These are phyloP conservation scores for Mycosphaerella sp. DNA, from an alignment of 2,329 filamentous ascomycete genomes.

Conservation along the genomic window DNA sequence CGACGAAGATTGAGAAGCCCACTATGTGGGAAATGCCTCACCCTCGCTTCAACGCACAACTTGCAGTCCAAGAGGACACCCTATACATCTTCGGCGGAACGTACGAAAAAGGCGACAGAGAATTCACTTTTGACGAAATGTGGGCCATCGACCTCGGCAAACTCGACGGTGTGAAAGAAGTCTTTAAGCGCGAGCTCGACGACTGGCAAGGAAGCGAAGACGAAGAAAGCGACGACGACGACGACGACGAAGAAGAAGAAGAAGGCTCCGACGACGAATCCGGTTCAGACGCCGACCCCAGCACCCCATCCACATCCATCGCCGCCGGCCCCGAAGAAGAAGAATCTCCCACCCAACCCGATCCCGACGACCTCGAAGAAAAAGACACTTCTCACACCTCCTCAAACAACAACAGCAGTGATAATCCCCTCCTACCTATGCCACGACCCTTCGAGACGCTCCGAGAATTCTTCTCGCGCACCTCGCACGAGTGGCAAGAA, in stretches of 20 bases:
- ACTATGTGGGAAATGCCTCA: conserved; percentile 78
- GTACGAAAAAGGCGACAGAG: conserved; percentile 87
- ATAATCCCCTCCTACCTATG: conserved; percentile 52
- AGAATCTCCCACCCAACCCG: conserved; percentile 18
- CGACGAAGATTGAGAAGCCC: conserved; percentile 47
- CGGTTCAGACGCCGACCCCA: conserved; percentile 38
- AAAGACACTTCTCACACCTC: conserved; percentile 51
- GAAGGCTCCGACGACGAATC: conserved; percentile 48
- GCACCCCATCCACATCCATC: conserved; percentile 25
- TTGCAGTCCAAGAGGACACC: conserved; percentile 85
- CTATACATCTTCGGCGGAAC: conserved; percentile 94
- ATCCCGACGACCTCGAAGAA: conserved; percentile 38
- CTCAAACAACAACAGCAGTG: too few species aligned
- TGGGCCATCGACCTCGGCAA: conserved; percentile 92
- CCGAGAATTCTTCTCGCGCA: conserved; percentile 85
- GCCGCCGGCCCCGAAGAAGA: conserved; percentile 7
- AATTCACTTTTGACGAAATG: conserved; percentile 93
- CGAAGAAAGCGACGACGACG: conserved; percentile 46
- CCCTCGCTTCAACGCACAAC: conserved; percentile 79
- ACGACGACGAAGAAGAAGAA: conserved; percentile 38
- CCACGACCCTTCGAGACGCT: conserved; percentile 78
- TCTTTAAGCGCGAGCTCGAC: conserved; percentile 77
- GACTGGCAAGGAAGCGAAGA: conserved; percentile 64
- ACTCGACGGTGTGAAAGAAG: conserved; percentile 85
- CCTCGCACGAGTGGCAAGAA: conserved; percentile 85